These are phyloP conservation scores for Bruguiera gymnorhiza DNA, from an alignment of 345 rosid species.

Conservation along the genomic window DNA sequence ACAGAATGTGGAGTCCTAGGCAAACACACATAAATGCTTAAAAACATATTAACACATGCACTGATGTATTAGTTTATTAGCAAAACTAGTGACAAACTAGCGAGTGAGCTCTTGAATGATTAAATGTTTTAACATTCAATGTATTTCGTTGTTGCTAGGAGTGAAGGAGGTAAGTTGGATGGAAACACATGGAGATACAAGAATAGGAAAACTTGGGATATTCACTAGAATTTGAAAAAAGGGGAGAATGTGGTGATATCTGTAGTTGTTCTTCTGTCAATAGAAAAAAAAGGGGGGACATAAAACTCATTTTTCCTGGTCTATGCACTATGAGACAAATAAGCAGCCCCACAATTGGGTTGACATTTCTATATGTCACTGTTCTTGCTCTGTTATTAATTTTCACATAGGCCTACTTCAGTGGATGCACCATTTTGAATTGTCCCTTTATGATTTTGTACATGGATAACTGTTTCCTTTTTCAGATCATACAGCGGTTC, in stretches of 20 bases:
- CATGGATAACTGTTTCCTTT: slow-evolving; percentile 15
- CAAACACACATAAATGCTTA: no score
- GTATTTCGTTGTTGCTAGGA: neutral
- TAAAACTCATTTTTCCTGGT: no score
- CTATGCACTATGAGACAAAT: no score
- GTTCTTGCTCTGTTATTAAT: neutral
- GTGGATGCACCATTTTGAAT: slow-evolving; percentile 3
- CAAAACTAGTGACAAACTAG: neutral
- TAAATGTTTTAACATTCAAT: neutral
- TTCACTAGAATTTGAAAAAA: neutral
- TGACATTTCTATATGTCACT: no score
- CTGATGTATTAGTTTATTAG: no score
- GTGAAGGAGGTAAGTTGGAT: neutral
- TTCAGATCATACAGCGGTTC: slow-evolving; percentile 80
- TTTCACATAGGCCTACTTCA: neutral
- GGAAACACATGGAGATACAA: neutral
- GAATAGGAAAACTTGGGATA: slow-evolving; percentile 1
- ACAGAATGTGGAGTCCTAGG: no score
- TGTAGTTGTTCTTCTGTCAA: neutral
- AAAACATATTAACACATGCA: no score
- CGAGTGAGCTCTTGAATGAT: neutral
- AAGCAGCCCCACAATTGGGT: no score
- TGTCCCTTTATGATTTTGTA: neutral
- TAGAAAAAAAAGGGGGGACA: no score
- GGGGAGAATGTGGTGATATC: neutral